Conservation (phyloP, 441 rosid species). For the Erysimum cheiri region DNA sequence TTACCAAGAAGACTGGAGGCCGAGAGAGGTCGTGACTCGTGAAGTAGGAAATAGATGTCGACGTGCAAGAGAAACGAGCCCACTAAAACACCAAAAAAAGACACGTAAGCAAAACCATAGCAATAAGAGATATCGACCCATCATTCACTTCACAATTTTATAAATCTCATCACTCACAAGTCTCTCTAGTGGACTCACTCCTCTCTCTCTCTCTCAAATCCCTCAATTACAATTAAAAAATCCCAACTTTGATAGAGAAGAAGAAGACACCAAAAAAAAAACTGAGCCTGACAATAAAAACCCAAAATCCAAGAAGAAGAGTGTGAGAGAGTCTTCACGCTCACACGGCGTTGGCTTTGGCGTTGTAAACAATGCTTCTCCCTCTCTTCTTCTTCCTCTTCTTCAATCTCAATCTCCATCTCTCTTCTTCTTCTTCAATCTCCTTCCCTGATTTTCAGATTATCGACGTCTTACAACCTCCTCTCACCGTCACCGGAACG, state of each 20-base stretch:
- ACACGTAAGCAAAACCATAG: background rate
- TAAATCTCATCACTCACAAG: background rate
- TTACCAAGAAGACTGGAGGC: background rate
- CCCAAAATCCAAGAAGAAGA: slow-evolving; percentile 37
- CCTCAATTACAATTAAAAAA: background rate
- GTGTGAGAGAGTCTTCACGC: slow-evolving; percentile 8
- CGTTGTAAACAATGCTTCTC: slow-evolving; percentile 47
- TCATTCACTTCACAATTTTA: background rate
- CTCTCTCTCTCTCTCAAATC: background rate
- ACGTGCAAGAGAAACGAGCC: background rate
- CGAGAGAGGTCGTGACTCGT: background rate
- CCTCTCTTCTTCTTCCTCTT: slow-evolving; percentile 38
- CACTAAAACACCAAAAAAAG: background rate
- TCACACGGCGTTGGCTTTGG: slow-evolving; percentile 23
- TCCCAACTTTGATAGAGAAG: background rate
- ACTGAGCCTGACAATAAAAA: slow-evolving; percentile 34
- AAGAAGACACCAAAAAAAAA: slow-evolving; percentile 21
- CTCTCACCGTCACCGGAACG: slow-evolving; percentile 40
- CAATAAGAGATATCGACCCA: slow-evolving; percentile 6
- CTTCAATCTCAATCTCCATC: slow-evolving; percentile 17
- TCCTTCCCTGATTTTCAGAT: slow-evolving; percentile 66
- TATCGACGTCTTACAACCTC: slow-evolving; percentile 57
- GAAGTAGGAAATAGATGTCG: background rate
- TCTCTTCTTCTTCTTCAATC: slow-evolving; percentile 35
- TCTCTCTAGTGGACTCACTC: slow-evolving; percentile 19